phyloP scores from a whole-genome alignment of 108 stramenopile species.

The Asterionellopsis glacialis region DNA sequence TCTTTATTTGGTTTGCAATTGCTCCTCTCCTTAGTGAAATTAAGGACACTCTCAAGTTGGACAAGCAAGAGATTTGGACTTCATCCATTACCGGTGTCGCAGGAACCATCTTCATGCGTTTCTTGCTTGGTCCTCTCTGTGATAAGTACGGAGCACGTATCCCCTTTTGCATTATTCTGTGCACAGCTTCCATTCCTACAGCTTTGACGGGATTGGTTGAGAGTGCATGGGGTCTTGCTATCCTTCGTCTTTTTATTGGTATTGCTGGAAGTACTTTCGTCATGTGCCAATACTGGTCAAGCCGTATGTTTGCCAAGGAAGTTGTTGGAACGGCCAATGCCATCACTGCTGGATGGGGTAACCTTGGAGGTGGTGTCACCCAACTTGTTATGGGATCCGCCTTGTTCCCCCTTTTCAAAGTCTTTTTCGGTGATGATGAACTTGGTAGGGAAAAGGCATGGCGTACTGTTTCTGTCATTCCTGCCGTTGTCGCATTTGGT shows the following conservation, averaged over 20 bases:
- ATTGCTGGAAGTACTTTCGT: conserved; percentile 82
- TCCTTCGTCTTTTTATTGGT: conserved; percentile 79
- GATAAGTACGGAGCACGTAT: conserved; percentile 82
- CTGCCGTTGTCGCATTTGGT: conserved; percentile 55
- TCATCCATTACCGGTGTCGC: conserved; percentile 63
- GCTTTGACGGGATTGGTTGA: conserved; percentile 60
- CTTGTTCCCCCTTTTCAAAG: conserved; percentile 66
- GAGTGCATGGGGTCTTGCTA: conserved; percentile 37
- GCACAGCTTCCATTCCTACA: conserved; percentile 65
- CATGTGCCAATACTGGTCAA: conserved; percentile 81
- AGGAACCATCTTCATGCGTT: conserved; percentile 64
- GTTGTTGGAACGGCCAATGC: conserved; percentile 87
- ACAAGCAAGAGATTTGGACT: conserved; percentile 75
- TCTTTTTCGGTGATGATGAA: conserved; percentile 43
- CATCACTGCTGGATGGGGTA: conserved; percentile 85
- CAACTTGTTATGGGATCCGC: conserved; percentile 59
- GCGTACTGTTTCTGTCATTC: conserved; percentile 69
- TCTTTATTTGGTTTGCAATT: conserved; percentile 90
- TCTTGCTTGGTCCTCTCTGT: conserved; percentile 62
- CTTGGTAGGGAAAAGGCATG: conserved; percentile 53
- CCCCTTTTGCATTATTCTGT: conserved; percentile 48
- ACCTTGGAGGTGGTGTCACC: conserved; percentile 83
- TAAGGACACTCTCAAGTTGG: conserved; percentile 43
- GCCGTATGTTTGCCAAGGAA: conserved; percentile 76
- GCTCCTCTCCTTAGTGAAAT: conserved; percentile 83